Evolutionary conservation across 164 flowering plant species (phyloP).

Genomic region (Magnolia sinica): DNA sequence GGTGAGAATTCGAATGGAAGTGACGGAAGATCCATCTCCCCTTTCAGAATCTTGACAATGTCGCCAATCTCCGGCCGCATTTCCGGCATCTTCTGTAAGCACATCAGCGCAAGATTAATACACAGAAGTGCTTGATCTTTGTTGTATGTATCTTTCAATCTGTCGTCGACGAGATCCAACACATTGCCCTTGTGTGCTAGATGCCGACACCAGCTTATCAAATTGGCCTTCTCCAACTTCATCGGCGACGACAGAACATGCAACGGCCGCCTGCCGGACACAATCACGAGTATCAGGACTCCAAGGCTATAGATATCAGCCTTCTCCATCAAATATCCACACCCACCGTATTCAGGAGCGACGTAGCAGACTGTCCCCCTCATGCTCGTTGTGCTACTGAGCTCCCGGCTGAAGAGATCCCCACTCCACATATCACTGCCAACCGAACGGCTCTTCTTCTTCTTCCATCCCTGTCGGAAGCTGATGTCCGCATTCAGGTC

Average conservation of each 20-base stretch:
- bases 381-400: constrained; percentile 99
- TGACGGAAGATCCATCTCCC: constrained; percentile 77
- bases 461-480: constrained; percentile 72
- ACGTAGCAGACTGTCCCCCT: constrained; percentile 95
- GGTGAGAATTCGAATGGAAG: constrained; percentile 85
- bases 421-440: constrained; percentile 92
- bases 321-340: constrained; percentile 87
- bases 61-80: constrained; percentile 83
- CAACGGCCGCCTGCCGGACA: constrained; percentile 91
- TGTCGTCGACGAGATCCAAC: constrained; percentile 80
- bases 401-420: constrained; percentile 87
- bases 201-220: constrained; percentile 87
- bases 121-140: constrained; percentile 74
- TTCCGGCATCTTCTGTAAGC: constrained; percentile 90
- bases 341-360: constrained; percentile 93
- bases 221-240: constrained; percentile 93
- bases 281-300: constrained; percentile 80
- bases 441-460: constrained; percentile 45
- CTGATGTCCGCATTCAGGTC: constrained; percentile 61
- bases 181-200: constrained; percentile 75
- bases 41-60: constrained; percentile 72
- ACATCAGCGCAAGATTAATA: constrained; percentile 74
- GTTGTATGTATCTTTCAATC: constrained; percentile 49
- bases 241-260: constrained; percentile 89
- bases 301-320: constrained; percentile 93